These are phyloP conservation scores for Colletotrichum sublineola DNA, from an alignment of 2,329 filamentous ascomycete genomes.

Conservation along the genomic window DNA sequence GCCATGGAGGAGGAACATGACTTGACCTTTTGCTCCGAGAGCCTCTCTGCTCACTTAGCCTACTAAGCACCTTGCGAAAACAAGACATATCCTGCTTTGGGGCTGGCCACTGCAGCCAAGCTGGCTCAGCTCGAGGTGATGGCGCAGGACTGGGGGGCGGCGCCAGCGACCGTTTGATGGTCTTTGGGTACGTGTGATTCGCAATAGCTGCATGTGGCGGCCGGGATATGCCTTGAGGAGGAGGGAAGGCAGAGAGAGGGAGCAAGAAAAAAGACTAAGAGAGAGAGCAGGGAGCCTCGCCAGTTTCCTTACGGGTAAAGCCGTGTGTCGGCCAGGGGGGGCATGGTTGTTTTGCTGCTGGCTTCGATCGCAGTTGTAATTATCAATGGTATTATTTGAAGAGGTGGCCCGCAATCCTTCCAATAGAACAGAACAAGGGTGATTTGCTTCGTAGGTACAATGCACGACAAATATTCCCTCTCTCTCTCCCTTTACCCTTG, in stretches of 20 bases:
- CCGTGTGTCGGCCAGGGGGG: not conserved
- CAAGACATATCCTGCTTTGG: not conserved
- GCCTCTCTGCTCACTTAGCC: not conserved
- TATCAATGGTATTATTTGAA: not conserved
- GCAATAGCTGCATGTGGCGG: slow-evolving; percentile 26
- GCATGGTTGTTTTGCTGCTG: slow-evolving; percentile 11
- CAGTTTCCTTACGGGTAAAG: not conserved
- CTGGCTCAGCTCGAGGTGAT: slow-evolving; percentile 38
- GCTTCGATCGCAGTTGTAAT: slow-evolving; percentile 3
- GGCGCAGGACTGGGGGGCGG: slow-evolving; percentile 31
- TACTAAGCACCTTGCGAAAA: not conserved
- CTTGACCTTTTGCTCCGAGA: not conserved
- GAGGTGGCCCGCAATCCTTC: slow-evolving; percentile 2
- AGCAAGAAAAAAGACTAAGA: not conserved
- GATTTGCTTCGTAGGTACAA: not conserved
- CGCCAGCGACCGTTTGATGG: slow-evolving; percentile 10
- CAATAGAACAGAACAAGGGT: not conserved
- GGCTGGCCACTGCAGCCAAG: slow-evolving; percentile 29
- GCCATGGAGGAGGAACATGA: not conserved
- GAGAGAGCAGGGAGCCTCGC: slow-evolving; percentile 10
- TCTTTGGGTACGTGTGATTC: slow-evolving; percentile 9
- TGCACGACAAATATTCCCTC: not conserved
- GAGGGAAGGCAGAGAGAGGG: not conserved
- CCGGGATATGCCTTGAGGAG: slow-evolving; percentile 18
- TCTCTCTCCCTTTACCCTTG: not conserved